Evolutionary conservation across 441 rosid species (phyloP).

Genomic region (Mallotus repandus): DNA sequence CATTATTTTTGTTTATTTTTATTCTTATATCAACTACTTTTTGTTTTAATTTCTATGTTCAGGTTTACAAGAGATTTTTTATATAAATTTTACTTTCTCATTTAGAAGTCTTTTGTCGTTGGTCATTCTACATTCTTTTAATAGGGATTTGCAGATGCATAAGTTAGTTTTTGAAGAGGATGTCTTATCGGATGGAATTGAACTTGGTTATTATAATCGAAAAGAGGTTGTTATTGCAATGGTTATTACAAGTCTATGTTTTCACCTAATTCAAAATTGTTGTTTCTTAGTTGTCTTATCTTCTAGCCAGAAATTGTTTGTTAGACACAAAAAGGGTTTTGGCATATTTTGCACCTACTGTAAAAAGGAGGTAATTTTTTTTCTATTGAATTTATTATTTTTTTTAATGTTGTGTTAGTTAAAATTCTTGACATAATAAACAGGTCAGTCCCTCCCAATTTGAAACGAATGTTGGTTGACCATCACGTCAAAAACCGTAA

Average conservation of each 20-base stretch:
- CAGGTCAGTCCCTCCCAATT: slow-evolving; percentile 91
- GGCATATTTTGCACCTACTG: slow-evolving; percentile 88
- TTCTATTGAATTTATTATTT: slow-evolving; percentile 14
- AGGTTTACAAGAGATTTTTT: not conserved
- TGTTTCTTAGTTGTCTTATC: slow-evolving; percentile 27
- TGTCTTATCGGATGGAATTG: slow-evolving; percentile 83
- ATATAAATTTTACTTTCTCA: not conserved
- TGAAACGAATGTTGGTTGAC: slow-evolving; percentile 98
- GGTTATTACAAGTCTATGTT: not conserved
- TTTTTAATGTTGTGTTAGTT: slow-evolving; percentile 13
- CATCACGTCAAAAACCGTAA: slow-evolving; percentile 92
- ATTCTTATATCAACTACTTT: not conserved
- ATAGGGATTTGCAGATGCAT: slow-evolving; percentile 83
- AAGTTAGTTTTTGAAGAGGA: slow-evolving; percentile 86
- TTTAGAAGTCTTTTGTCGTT: slow-evolving; percentile 17
- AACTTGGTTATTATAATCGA: slow-evolving; percentile 74
- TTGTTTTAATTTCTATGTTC: not conserved
- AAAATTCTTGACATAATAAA: slow-evolving; percentile 28
- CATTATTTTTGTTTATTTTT: not conserved
- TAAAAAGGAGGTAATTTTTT: slow-evolving; percentile 56
- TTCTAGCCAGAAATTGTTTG: slow-evolving; percentile 69
- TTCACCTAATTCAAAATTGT: slow-evolving; percentile 15
- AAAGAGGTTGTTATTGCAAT: slow-evolving; percentile 59
- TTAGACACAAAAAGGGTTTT: slow-evolving; percentile 76
- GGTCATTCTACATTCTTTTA: not conserved